A percentile compares a stretch with the other conserved stretches of the same genome.
These are phyloP conservation scores for Aegilops speltoides DNA, from an alignment of 176 grass and related monocot species.

Conservation along the genomic window DNA sequence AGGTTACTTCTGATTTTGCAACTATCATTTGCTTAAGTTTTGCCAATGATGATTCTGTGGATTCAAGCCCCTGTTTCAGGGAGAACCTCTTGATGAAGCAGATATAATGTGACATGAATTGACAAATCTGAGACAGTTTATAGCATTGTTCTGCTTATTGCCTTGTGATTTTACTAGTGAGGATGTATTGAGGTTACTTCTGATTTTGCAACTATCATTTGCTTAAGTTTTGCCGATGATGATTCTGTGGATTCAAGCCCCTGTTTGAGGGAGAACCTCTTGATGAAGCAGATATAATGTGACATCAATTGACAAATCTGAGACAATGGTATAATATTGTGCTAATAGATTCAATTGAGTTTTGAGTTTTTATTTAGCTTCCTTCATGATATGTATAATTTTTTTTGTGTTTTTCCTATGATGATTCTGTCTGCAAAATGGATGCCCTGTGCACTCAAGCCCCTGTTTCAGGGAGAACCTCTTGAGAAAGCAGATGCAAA, in stretches of 20 bases:
- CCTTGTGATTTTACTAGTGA: not conserved
- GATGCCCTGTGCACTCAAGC: constrained; percentile 41
- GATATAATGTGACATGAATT: constrained; percentile 25
- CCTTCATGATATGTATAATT: not conserved
- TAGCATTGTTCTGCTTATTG: not conserved
- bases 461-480: constrained; percentile 47
- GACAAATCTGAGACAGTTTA: not conserved
- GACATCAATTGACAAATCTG: constrained; percentile 31
- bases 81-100: constrained; percentile 48
- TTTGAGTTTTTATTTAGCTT: not conserved
- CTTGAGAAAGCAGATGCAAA: constrained; percentile 26
- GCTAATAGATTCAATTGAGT: not conserved
- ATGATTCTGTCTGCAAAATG: constrained; percentile 65
- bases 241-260: constrained; percentile 35
- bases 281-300: constrained; percentile 30
- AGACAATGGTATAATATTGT: not conserved
- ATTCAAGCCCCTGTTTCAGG: constrained; percentile 43
- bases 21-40: too few species aligned
- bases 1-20: too few species aligned
- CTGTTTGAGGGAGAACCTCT: constrained; percentile 50
- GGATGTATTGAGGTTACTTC: not conserved
- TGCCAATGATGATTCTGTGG: constrained; percentile 38
- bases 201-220: not conserved
- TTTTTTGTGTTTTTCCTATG: not conserved
- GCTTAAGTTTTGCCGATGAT: not conserved